Conservation (phyloP, 2,329 filamentous ascomycete species). For the Lachnellula willkommii region DNA sequence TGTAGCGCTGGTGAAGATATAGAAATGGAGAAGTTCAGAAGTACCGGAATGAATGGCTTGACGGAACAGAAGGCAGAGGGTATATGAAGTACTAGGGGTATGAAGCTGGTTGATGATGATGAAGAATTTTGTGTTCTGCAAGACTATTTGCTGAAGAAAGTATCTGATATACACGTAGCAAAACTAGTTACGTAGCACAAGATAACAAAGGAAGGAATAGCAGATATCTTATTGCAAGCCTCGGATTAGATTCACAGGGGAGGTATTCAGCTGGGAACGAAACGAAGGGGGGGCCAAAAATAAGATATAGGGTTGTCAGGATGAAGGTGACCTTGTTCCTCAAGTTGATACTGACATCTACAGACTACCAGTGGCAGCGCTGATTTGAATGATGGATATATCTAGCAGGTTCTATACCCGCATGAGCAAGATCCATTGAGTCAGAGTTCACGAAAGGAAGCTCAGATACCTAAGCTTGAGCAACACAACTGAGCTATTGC, state of each 20-base stretch:
- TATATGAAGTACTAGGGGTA: background rate
- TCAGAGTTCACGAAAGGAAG: background rate
- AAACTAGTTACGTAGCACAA: background rate
- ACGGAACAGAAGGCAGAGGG: background rate
- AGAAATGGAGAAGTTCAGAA: background rate
- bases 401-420: background rate
- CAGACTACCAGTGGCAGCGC: background rate
- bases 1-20: background rate
- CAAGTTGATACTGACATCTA: background rate
- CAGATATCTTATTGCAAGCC: background rate
- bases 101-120: background rate
- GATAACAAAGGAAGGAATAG: background rate
- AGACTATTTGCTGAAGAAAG: background rate
- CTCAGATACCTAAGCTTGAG: background rate
- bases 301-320: background rate
- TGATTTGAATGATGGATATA: slow-evolving; percentile 5
- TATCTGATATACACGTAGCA: background rate
- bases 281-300: background rate
- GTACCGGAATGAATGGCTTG: background rate
- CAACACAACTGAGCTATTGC: background rate
- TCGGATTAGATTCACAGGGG: background rate
- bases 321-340: slow-evolving; percentile 4
- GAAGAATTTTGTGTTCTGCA: background rate
- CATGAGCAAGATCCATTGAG: slow-evolving; percentile 1
- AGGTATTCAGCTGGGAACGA: background rate